These are phyloP conservation scores for Colletotrichum costaricense DNA, from an alignment of 2,329 filamentous ascomycete genomes.

Conservation along the genomic window DNA sequence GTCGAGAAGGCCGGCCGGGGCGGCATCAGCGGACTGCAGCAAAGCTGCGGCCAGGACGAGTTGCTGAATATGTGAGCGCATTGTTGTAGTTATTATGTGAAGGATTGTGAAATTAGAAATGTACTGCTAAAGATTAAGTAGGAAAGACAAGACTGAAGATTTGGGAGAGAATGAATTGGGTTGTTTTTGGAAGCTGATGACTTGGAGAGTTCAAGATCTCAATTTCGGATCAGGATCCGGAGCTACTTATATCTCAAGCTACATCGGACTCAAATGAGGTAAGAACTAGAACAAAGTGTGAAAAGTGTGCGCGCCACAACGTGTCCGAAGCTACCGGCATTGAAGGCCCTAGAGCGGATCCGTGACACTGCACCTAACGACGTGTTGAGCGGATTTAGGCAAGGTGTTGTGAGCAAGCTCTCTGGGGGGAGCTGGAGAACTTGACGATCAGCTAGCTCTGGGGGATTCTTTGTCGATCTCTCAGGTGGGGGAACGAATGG, in stretches of 20 bases:
- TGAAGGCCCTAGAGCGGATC: not conserved
- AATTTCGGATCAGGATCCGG: not conserved
- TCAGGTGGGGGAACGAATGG: no score
- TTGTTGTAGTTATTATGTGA: not conserved
- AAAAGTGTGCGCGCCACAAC: not conserved
- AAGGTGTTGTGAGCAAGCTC: not conserved
- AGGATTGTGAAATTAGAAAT: not conserved
- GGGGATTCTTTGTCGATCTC: not conserved
- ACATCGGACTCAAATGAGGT: not conserved
- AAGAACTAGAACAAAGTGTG: not conserved
- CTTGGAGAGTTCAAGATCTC: not conserved
- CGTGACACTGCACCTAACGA: not conserved
- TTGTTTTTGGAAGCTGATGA: not conserved
- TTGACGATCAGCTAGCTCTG: not conserved
- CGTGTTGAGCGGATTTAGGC: not conserved
- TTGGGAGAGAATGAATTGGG: not conserved
- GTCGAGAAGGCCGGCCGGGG: conserved; percentile 24
- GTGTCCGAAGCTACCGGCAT: not conserved
- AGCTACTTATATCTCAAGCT: conserved; percentile 1
- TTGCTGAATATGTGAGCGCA: not conserved
- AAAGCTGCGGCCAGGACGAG: not conserved
- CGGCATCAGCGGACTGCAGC: conserved; percentile 3
- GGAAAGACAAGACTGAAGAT: not conserved
- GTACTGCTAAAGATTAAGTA: not conserved
- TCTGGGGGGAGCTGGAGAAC: not conserved